Evolutionary conservation across 2,329 filamentous ascomycete species (phyloP), one percentile per base, ranked within the genome.

Genomic region (Nannizziopsis arthrosporioides): DNA sequence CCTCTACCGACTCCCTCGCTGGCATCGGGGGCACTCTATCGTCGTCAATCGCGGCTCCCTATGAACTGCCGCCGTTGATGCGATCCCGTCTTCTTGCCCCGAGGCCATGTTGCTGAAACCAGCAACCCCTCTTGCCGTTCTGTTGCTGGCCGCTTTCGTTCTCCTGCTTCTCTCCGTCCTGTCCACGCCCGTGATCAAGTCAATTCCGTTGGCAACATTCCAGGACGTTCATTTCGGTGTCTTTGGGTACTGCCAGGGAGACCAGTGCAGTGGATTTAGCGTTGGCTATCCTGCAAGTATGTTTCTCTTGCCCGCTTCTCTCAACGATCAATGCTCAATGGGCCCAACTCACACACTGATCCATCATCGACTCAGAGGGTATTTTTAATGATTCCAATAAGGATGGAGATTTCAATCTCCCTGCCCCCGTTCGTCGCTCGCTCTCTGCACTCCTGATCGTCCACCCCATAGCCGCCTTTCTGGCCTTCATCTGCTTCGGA

Each of bases 381-480:
- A 61, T 73, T 6, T 74, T 75, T 57, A 61, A 61, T 37, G 67
- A 67, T 53, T 64, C 66, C 52, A 66, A 67, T 31, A 61, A 63
- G 47, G 60, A 66, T 47, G 55, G 57, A 50, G 75, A 81, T 59
- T 82, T 82, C 64, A 74, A 75, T 44, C 70, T 82, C 5, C 76
- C 78, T 19, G 85, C 89, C 52, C 76, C 66, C 44, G 73, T 79
- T 31, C 76, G 80, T 41, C 73, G 77, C 59, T 78, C 77, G 40
- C 76, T 98, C n/a, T 93, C 90, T 0, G 77, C 84, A 38, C 88
- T 96, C 54, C 77, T 98, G 48, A 84, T 98, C 56, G 80, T 96
- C 19, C 92, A 98, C 63, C 92, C 92, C 1, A 77, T 98, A 50
- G 92, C 92, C 41, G 86, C 87, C 10, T 71, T 94, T 32, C 73